These are phyloP conservation scores for Sparassis latifolia DNA, from an alignment of 1,284 basidiomycete species.

Conservation along the genomic window DNA sequence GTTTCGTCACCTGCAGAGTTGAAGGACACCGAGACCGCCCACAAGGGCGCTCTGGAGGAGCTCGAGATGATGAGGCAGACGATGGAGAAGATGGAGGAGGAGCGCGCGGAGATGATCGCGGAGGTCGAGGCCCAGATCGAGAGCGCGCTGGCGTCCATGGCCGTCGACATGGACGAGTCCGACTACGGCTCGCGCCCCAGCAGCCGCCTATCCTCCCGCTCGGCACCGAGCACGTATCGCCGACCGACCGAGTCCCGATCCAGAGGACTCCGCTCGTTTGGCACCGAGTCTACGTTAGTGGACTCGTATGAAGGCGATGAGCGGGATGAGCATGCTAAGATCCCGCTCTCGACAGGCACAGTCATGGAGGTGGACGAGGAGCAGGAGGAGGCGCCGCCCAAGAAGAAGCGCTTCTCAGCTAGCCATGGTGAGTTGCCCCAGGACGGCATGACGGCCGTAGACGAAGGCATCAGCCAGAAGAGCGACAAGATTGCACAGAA, in stretches of 20 bases:
- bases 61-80: slow-evolving; percentile 65
- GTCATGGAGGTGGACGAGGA: slow-evolving; percentile 49
- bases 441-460: slow-evolving; percentile 76
- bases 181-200: slow-evolving; percentile 52
- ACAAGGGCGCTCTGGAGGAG: slow-evolving; percentile 62
- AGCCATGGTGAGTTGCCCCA: slow-evolving; percentile 52
- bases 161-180: slow-evolving; percentile 69
- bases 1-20: slow-evolving; percentile 38
- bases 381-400: slow-evolving; percentile 30
- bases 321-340: slow-evolving; percentile 26
- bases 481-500: slow-evolving; percentile 81
- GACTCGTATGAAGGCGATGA: slow-evolving; percentile 43
- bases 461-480: slow-evolving; percentile 74
- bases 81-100: slow-evolving; percentile 80
- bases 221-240: slow-evolving; percentile 43
- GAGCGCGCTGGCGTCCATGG: slow-evolving; percentile 75
- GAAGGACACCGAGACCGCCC: slow-evolving; percentile 67
- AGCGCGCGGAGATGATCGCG: slow-evolving; percentile 80
- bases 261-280: slow-evolving; percentile 50
- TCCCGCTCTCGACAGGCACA: slow-evolving; percentile 39
- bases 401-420: slow-evolving; percentile 70
- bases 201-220: slow-evolving; percentile 35
- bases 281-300: slow-evolving; percentile 69
- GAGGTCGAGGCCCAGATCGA: slow-evolving; percentile 86
- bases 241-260: slow-evolving; percentile 45